These are phyloP conservation scores for Coemansia sp. DNA, from an alignment of 192 early-diverging fungal genomes.

Conservation along the genomic window DNA sequence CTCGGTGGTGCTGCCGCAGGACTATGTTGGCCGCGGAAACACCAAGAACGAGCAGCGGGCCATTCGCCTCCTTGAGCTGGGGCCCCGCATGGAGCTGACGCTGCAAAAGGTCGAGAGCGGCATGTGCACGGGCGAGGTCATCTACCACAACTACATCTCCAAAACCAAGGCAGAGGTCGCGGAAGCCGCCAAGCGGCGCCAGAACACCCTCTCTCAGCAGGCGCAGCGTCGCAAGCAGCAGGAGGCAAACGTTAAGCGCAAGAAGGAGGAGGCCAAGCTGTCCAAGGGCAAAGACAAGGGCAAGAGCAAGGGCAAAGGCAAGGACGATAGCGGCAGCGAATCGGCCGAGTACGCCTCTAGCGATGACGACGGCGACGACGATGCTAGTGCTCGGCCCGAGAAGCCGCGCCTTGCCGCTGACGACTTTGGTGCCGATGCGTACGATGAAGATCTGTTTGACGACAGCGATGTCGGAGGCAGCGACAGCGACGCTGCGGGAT, in stretches of 20 bases:
- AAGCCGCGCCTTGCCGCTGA: conserved; percentile 34
- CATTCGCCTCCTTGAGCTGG: conserved; percentile 80
- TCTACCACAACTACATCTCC: conserved; percentile 76
- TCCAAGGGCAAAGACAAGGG: too few species aligned
- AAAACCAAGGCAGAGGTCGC: conserved; percentile 71
- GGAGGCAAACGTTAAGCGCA: conserved; percentile 75
- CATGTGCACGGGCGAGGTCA: conserved; percentile 85
- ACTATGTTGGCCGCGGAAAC: conserved; percentile 73
- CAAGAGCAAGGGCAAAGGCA: conserved; percentile 7
- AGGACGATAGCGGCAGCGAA: too few species aligned
- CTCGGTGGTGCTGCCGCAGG: conserved; percentile 77
- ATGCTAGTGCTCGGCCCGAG: conserved; percentile 39
- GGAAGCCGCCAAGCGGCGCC: conserved; percentile 53
- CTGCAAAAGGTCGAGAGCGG: conserved; percentile 87
- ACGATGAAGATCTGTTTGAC: conserved; percentile 5
- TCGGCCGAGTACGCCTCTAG: too few species aligned
- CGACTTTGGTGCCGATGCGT: conserved; percentile 40
- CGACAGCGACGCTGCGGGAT: too few species aligned
- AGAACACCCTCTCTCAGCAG: conserved; percentile 58
- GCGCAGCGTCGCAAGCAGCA: conserved; percentile 72
- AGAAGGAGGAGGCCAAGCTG: conserved; percentile 53
- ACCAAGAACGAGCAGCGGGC: conserved; percentile 74
- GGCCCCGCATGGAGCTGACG: conserved; percentile 80
- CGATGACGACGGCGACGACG: conserved; percentile 19
- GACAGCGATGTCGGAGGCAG: too few species aligned